A percentile compares a stretch with the other conserved stretches of the same genome.
These are phyloP conservation scores for Antitrichia curtipendula DNA, from an alignment of 225 moss, liverwort and hornwort genomes.

Conservation along the genomic window DNA sequence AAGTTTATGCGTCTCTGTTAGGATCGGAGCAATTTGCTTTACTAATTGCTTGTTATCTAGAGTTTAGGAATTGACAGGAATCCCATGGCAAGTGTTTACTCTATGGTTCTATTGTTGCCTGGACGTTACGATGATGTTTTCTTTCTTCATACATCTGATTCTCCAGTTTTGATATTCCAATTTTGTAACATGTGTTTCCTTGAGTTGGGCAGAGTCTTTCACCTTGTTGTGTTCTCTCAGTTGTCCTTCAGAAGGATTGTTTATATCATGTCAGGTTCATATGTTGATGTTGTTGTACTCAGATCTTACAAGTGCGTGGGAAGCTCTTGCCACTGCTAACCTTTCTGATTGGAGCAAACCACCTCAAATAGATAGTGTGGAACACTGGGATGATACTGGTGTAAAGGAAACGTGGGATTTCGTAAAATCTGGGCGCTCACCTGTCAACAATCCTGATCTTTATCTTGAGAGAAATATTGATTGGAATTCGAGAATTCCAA, in stretches of 20 bases:
- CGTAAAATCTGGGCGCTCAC: not conserved
- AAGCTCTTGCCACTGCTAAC: constrained; percentile 20
- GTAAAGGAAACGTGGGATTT: constrained; percentile 33
- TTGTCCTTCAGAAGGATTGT: not conserved
- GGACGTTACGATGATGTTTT: not conserved
- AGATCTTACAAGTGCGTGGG: constrained; percentile 51
- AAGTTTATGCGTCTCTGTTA: not conserved
- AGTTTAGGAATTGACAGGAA: not conserved
- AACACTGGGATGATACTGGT: constrained; percentile 43
- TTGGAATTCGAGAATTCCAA: constrained; percentile 25
- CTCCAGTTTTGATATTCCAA: not conserved
- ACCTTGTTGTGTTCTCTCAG: not conserved
- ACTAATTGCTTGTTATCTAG: not conserved
- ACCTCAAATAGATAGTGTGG: constrained; percentile 38
- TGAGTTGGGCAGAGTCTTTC: not conserved
- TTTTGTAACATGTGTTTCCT: not conserved
- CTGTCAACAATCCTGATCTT: constrained; percentile 22
- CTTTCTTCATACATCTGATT: not conserved
- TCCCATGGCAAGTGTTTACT: not conserved
- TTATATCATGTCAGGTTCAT: not conserved
- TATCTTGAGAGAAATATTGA: constrained; percentile 32
- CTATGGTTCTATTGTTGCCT: not conserved
- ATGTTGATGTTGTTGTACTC: not conserved
- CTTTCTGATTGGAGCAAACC: constrained; percentile 47
- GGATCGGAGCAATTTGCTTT: not conserved